Percentiles rank a stretch among this genome's conserved stretches.
These are phyloP conservation scores for Oleoguttula mirabilis DNA, from an alignment of 495 filamentous ascomycete genomes.

Conservation along the genomic window DNA sequence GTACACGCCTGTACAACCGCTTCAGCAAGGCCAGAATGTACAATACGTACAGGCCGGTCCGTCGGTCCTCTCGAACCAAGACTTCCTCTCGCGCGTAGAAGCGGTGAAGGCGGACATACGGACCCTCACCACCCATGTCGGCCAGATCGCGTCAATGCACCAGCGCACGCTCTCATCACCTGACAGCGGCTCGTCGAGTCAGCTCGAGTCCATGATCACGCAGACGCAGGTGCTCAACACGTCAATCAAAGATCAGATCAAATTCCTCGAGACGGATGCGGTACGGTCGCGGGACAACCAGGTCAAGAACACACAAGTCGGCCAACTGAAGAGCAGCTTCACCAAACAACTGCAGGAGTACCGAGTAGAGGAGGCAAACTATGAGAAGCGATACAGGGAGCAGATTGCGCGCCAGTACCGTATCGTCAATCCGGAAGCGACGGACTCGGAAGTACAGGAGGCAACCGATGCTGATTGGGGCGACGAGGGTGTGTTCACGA, in stretches of 20 bases:
- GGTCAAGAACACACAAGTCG: constrained; percentile 51
- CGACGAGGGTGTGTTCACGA: constrained; percentile 64
- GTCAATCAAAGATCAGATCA: constrained; percentile 55
- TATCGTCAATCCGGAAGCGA: constrained; percentile 63
- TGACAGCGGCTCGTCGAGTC: constrained; percentile 35
- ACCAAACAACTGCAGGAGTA: constrained; percentile 50
- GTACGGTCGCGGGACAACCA: constrained; percentile 41
- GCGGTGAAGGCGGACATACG: constrained; percentile 46
- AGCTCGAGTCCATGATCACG: constrained; percentile 48
- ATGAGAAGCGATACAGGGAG: constrained; percentile 52
- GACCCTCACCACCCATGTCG: constrained; percentile 41
- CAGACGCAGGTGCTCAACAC: constrained; percentile 55
- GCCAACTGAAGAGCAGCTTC: constrained; percentile 52
- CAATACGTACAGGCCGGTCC: constrained; percentile 16
- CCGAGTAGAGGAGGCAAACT: constrained; percentile 52
- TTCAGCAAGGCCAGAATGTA: constrained; percentile 4
- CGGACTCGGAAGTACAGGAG: constrained; percentile 49
- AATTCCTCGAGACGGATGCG: constrained; percentile 50
- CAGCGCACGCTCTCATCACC: constrained; percentile 45
- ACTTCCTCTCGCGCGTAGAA: constrained; percentile 50
- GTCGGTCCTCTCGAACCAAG: constrained; percentile 31
- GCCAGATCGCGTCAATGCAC: constrained; percentile 46
- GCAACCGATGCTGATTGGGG: constrained; percentile 58
- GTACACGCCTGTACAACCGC: no score
- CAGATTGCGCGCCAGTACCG: constrained; percentile 62